phyloP scores from a whole-genome alignment of 345 rosid genomes.

The Pistacia vera region DNA sequence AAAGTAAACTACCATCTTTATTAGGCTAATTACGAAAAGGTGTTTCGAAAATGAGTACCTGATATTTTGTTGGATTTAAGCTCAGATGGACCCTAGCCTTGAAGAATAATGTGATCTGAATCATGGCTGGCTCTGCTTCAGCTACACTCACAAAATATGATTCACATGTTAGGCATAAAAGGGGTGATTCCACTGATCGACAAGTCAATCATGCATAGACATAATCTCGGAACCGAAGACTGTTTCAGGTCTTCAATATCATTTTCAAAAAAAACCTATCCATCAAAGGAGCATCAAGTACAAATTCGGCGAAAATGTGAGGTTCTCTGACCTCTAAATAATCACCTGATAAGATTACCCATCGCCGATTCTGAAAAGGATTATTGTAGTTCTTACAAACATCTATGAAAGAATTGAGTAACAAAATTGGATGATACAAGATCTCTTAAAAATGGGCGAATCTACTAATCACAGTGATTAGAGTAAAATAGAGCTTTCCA shows the following conservation, averaged over 20 bases:
- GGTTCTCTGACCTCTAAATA: neutral
- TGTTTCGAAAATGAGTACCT: neutral
- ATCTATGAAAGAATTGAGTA: neutral
- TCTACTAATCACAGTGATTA: conserved; percentile 12
- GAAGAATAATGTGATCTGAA: neutral
- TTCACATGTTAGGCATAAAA: neutral
- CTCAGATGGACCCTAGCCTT: neutral
- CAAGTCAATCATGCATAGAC: neutral
- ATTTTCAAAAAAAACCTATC: neutral
- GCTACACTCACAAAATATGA: neutral
- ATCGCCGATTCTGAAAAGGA: neutral
- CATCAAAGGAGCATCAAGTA: neutral
- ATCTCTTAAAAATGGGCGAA: neutral
- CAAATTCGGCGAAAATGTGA: no score
- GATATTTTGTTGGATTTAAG: neutral
- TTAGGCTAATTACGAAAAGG: neutral
- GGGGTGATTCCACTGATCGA: neutral
- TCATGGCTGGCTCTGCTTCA: neutral
- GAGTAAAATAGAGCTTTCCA: conserved; percentile 13
- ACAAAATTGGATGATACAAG: conserved; percentile 6
- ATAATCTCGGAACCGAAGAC: neutral
- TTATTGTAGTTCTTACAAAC: conserved; percentile 9
- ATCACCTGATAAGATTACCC: neutral
- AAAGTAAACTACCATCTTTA: neutral
- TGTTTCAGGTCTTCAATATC: neutral